phyloP scores from a whole-genome alignment of 2,329 filamentous ascomycete genomes.

The Aspergillus japonicus region DNA sequence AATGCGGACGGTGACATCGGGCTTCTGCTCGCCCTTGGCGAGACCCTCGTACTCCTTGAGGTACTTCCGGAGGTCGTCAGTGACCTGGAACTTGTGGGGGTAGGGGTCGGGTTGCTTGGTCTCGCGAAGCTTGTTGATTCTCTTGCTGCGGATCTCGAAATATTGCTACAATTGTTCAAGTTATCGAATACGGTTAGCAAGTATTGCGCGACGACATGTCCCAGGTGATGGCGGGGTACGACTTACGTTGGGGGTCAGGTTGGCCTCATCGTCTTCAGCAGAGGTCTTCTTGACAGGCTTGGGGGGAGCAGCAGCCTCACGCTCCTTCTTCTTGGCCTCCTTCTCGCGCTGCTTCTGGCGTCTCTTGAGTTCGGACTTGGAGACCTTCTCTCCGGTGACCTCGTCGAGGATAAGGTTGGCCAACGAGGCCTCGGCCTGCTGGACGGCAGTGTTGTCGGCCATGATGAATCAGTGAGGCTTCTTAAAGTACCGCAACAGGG shows the following conservation, averaged over 20 bases:
- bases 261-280: slow-evolving; percentile 64
- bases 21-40: slow-evolving; percentile 81
- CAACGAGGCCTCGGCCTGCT: slow-evolving; percentile 51
- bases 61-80: slow-evolving; percentile 79
- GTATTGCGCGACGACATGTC: neutral
- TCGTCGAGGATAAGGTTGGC: slow-evolving; percentile 84
- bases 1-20: slow-evolving; percentile 72
- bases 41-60: slow-evolving; percentile 70
- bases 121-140: slow-evolving; percentile 72
- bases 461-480: slow-evolving; percentile 26
- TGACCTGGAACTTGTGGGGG: slow-evolving; percentile 89
- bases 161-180: slow-evolving; percentile 64
- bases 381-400: slow-evolving; percentile 83
- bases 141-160: slow-evolving; percentile 90
- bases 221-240: slow-evolving; percentile 1
- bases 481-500: neutral
- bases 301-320: slow-evolving; percentile 66
- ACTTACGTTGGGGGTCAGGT: slow-evolving; percentile 71
- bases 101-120: slow-evolving; percentile 78
- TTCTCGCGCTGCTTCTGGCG: slow-evolving; percentile 86
- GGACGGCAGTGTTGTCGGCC: slow-evolving; percentile 42
- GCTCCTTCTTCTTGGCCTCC: slow-evolving; percentile 85
- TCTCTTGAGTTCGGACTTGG: slow-evolving; percentile 91
- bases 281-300: slow-evolving; percentile 61
- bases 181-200: slow-evolving; percentile 12